Evolutionary conservation across 805 yeast genomes (phyloP).

Genomic region (Metschnikowia reukaufii): DNA sequence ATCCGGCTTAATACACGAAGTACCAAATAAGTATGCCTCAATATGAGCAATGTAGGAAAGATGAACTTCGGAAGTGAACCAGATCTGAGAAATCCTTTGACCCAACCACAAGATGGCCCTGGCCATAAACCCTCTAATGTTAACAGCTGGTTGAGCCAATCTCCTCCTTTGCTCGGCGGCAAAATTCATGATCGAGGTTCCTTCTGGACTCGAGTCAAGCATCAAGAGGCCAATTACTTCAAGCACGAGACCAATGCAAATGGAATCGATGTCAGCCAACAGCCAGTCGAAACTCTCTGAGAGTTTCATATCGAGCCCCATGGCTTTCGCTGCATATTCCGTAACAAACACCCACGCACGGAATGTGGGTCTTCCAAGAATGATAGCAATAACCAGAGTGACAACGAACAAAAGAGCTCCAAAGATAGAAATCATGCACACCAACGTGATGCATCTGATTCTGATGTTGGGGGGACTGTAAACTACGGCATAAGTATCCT

Average conservation of each 20-base stretch:
- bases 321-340: neutral
- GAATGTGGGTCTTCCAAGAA: conserved; percentile 26
- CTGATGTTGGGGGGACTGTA: conserved; percentile 84
- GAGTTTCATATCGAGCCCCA: neutral
- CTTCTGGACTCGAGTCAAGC: conserved; percentile 6
- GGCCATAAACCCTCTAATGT: neutral
- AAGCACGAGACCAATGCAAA: conserved; percentile 13
- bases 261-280: conserved; percentile 9
- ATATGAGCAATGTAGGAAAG: conserved; percentile 2
- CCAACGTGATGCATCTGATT: conserved; percentile 51
- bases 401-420: conserved; percentile 32
- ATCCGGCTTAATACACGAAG: neutral
- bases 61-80: conserved; percentile 4
- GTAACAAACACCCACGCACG: conserved; percentile 5
- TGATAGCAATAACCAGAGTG: conserved; percentile 23
- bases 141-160: neutral
- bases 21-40: conserved; percentile 13
- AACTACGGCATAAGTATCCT: conserved; percentile 63
- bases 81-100: neutral
- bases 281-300: conserved; percentile 5
- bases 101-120: neutral
- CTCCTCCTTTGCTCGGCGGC: conserved; percentile 11
- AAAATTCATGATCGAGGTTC: conserved; percentile 6
- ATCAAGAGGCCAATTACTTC: conserved; percentile 2
- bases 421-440: conserved; percentile 49